Conservation (phyloP, 331 rosid species). For the Pyrus hybrid region DNA sequence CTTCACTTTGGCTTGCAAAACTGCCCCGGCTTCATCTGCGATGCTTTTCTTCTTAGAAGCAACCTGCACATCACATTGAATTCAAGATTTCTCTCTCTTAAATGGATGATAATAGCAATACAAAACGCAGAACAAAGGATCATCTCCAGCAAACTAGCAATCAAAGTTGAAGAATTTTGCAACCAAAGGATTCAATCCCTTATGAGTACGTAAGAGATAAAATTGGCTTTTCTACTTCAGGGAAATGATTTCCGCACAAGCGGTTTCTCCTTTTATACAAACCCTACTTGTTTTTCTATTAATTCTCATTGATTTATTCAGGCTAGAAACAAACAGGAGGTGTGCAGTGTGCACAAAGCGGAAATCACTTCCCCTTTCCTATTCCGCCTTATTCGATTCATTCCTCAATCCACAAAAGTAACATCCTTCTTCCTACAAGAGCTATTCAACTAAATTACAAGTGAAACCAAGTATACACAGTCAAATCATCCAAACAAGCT, state of each 20-base stretch:
- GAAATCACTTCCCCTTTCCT: too few species aligned
- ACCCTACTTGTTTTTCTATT: too few species aligned
- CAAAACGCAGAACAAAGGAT: not conserved
- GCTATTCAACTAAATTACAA: not conserved
- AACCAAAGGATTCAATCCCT: not conserved
- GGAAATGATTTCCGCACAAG: too few species aligned
- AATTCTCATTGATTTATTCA: too few species aligned
- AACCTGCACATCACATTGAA: conserved; percentile 41
- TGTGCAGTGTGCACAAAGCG: too few species aligned
- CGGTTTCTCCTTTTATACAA: too few species aligned
- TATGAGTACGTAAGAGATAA: not conserved
- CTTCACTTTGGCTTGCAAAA: conserved; percentile 78
- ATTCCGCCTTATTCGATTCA: not conserved
- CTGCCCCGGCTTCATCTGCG: conserved; percentile 68
- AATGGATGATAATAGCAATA: not conserved
- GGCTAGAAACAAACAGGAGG: too few species aligned
- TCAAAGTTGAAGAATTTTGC: not conserved
- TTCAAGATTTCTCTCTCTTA: not conserved
- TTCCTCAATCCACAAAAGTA: not conserved
- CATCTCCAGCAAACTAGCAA: not conserved
- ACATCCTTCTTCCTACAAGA: not conserved
- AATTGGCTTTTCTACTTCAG: too few species aligned
- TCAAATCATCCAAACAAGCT: not conserved
- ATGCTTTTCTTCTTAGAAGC: conserved; percentile 78
- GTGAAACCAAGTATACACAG: not conserved